phyloP scores from a whole-genome alignment of 202 grass and related monocot species.

The Bolboschoenoplectus hybrid region DNA sequence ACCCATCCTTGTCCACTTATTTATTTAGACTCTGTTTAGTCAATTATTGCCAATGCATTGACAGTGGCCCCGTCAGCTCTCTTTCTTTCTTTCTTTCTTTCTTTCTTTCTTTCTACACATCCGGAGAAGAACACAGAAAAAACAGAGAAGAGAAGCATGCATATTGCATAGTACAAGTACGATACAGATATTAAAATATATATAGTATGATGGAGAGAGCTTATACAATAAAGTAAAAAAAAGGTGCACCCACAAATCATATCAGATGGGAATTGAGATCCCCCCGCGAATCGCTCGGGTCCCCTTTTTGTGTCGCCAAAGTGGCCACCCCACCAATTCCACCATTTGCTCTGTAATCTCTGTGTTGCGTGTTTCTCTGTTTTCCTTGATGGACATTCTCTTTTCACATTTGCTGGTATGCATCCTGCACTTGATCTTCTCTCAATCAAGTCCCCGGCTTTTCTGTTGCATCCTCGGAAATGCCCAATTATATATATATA shows the following conservation, averaged over 20 bases:
- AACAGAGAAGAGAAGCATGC: neutral
- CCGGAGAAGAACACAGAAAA: neutral
- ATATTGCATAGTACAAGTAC: neutral
- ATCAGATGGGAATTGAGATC: slow-evolving; percentile 1
- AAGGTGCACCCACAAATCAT: neutral
- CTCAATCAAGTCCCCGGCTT: neutral
- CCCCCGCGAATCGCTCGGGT: slow-evolving; percentile 29
- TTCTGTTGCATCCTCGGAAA: neutral
- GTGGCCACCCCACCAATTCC: neutral
- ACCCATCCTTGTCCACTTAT: neutral
- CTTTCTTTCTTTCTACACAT: neutral
- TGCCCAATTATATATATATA: neutral
- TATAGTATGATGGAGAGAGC: too few relatives aligned
- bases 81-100: neutral
- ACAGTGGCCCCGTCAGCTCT: neutral
- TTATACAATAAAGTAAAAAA: too few relatives aligned
- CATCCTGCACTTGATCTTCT: neutral
- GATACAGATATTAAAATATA: neutral
- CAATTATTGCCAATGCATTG: neutral
- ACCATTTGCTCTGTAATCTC: neutral
- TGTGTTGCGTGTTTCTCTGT: slow-evolving; percentile 21
- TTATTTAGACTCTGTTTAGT: neutral
- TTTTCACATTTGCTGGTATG: neutral
- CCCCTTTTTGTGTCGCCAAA: slow-evolving; percentile 20
- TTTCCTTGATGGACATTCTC: neutral